Evolutionary conservation across 139 green algal genomes (phyloP), one percentile per base, ranked within the genome.

Genomic region (Microglena sp.): DNA sequence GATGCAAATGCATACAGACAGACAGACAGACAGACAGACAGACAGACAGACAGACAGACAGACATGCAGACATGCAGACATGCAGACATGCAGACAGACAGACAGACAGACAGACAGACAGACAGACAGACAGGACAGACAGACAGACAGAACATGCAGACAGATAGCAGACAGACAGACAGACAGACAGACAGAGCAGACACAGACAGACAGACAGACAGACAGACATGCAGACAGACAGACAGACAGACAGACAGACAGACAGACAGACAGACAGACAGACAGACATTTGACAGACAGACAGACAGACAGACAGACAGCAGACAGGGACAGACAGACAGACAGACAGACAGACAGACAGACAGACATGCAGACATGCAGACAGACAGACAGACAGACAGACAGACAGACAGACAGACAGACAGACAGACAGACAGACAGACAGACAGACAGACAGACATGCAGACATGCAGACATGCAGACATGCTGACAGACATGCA

Each of bases 401-500:
- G 28, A 34, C 55, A 34, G 28, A 34, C 26, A 11, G n/a, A 62
- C 55, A 62, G 28, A 34, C 55, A 62, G 28, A 62, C 26, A 43
- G n/a, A 62, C 55, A 62, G 18, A 35, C 26, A 26, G 40, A 40
- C 34, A 43, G 40, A 29, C 22, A 30, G 31, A 32, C 45, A 35
- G 15, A 34, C 34, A 40, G 26, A 40, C 36, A 43, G 24, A 30
- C 40, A 33, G n/a, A 56, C 34, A 35, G 40, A 55, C 30, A 40
- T 11, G 36, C 27, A 56, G 40, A 40, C 40, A 55, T 27, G 30
- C 11, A 28, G 32, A 5, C 29, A 44, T 43, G 11, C 29, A 55
- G 22, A 53, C 58, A 65, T 21, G 33, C 22, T 31, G 34, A 69
- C 45, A 61, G 58, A 2, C 45, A 74, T n/a, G n/a, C n/a, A n/a